Base-by-base conservation (phyloP, 257 asterid genomes). In the Leonotis leonurus region DNA sequence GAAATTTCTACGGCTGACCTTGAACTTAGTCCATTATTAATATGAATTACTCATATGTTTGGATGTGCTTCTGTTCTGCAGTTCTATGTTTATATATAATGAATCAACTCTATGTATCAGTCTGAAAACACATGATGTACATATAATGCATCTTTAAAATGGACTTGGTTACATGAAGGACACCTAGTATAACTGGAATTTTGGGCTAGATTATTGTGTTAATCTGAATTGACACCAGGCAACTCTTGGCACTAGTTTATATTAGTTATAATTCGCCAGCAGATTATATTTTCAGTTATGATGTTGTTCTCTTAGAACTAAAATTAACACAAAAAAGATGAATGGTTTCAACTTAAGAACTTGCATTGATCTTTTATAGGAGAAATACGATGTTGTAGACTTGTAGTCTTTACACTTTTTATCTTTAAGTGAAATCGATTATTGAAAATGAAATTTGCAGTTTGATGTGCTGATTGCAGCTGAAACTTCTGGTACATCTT, bases 1-100 rank as follows among this genome's bases (percentile, higher is more conserved):
- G 5, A 22, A 22, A 17, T 56, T 21, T 40, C 7, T 21, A 25
- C 13, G 22, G 54, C 32, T 56, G 44, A 43, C 59, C 29, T 22
- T 12, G 50, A 22, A 45, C 29, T 61, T 20, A 12, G 44, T 67
- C 41, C 17, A 40, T 2, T 29, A 52, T 65, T 24, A 3, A 61
- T 33, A 44, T 61, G 40, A 21, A 20, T 13, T 39, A 8, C 18
- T 26, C 18, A 39, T 44, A 45, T 58, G 13, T 9, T 52, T 53
- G 32, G 36, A 33, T 46, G 69, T 22, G 49, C 17, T 36, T 32
- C 64, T 40, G 49, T 52, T 63, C 46, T 52, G 67, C 49, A 53
- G 8, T 37, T 48, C 60, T 41, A 25, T 22, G n/a, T 59, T 44
- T 54, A 64, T 36, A 44, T 36, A 11, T 44, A 17, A 14, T 40